Evolutionary conservation across 164 flowering plant genomes (phyloP).

Genomic region (Berberis vulgaris): DNA sequence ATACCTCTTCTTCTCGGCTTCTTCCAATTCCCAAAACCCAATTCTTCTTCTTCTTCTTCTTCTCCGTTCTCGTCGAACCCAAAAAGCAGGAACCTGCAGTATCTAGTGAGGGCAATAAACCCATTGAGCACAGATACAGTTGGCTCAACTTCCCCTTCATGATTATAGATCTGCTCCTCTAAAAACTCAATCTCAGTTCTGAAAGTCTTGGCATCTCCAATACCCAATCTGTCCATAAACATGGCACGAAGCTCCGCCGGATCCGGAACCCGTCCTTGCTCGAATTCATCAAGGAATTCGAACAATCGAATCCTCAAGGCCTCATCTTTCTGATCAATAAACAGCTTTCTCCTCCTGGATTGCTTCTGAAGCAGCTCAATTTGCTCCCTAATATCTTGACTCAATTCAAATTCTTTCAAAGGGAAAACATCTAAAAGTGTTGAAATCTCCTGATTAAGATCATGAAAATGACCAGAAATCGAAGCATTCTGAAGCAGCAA

Average conservation of each 20-base stretch:
- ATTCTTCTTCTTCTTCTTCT: slow-evolving; percentile 30
- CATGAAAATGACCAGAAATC: slow-evolving; percentile 75
- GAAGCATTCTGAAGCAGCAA: slow-evolving; percentile 64
- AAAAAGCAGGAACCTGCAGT: slow-evolving; percentile 70
- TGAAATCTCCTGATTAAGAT: slow-evolving; percentile 62
- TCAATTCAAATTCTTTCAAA: slow-evolving; percentile 33
- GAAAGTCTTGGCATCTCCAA: slow-evolving; percentile 43
- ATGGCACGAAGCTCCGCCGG: slow-evolving; percentile 29
- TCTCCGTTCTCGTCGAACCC: slow-evolving; percentile 60
- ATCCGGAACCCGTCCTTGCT: slow-evolving; percentile 44
- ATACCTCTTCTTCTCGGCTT: slow-evolving; percentile 40
- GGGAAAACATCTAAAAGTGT: slow-evolving; percentile 90
- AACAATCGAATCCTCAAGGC: slow-evolving; percentile 34
- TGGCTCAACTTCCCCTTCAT: slow-evolving; percentile 73
- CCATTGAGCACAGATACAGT: slow-evolving; percentile 58
- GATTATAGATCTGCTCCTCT: slow-evolving; percentile 72
- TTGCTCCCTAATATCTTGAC: slow-evolving; percentile 59
- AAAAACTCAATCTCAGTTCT: slow-evolving; percentile 75
- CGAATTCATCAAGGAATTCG: slow-evolving; percentile 54
- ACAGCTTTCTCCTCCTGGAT: slow-evolving; percentile 37
- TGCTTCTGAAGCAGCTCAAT: slow-evolving; percentile 56
- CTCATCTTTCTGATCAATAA: slow-evolving; percentile 58
- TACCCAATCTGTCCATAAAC: slow-evolving; percentile 45
- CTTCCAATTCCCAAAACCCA: slow-evolving; percentile 20
- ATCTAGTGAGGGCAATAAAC: slow-evolving; percentile 62